Evolutionary conservation across 2,329 filamentous ascomycete species (phyloP), one percentile per base, ranked within the genome.

Genomic region (Dactylellina cionopaga): DNA sequence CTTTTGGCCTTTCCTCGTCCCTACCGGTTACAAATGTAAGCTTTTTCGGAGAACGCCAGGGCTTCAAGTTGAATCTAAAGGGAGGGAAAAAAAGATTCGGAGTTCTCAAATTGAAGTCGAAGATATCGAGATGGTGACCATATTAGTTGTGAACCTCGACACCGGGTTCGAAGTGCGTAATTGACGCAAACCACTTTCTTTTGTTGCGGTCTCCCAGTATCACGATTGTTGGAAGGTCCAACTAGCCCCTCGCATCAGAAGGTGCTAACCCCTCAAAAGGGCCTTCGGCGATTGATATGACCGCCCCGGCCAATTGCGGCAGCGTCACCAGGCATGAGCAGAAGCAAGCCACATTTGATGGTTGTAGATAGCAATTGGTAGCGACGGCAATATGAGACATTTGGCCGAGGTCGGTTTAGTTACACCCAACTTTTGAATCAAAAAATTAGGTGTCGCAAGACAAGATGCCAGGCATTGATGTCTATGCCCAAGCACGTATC

Each of bases 211-310:
- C n/a, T 24, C 9, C 27, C 46, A 54, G 54, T 54, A 54, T 46
- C 35, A 17, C 35, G 17, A 59, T 44, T 54, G 46, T 68, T 44
- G 24, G 37, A 46, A 66, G 60, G 63, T 54, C 60, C 46, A 43
- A 54, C 63, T 59, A 60, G 43, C 63, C 63, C 54, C 63, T 68
- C 63, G 54, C 52, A 59, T 39, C 15, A 39, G 25, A 15, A 17
- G 25, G 44, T 59, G 54, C 46, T 49, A 47, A 37, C 60, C 47
- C 59, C 47, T 52, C 47, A 54, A 58, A 66, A 25, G 4, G 9
- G 46, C 66, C 43, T 64, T 71, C 66, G 66, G 66, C 66, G 66
- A 71, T 58, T 71, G 66, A 71, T 58, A 63, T 71, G 63, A 27
- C 41, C 64, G 54, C 51, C 65, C 52, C 66, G 66, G 58, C 66